Evolutionary conservation across 78 protist species (phyloP).

Genomic region (Dictyostelium firmibasis): DNA sequence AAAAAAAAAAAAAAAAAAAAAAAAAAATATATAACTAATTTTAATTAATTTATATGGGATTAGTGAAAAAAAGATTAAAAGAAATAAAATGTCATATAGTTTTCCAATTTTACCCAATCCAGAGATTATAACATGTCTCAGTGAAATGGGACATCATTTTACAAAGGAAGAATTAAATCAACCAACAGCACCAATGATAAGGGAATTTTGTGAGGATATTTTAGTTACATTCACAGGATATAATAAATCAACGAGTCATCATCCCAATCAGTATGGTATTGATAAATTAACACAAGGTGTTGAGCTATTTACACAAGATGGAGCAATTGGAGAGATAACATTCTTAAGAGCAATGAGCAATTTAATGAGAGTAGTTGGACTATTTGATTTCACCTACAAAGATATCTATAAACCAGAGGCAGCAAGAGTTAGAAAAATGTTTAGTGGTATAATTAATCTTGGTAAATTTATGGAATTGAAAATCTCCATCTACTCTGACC

Average conservation of each 20-base stretch:
- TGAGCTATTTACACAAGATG: background rate
- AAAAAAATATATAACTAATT: too few relatives aligned
- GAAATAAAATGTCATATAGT: background rate
- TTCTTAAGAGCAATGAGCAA: background rate
- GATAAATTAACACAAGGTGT: background rate
- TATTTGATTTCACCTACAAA: background rate
- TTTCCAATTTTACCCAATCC: background rate
- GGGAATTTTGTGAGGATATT: background rate
- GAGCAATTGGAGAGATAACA: background rate
- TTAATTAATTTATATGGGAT: too few relatives aligned
- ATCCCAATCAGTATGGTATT: background rate
- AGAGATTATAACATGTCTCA: background rate
- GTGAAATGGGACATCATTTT: background rate
- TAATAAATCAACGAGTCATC: background rate
- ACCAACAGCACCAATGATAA: background rate
- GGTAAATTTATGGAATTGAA: background rate
- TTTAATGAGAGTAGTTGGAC: background rate
- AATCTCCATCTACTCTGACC: background rate
- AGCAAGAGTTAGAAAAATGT: background rate
- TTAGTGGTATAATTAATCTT: background rate
- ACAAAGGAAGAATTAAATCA: background rate
- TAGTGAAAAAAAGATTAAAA: too few relatives aligned
- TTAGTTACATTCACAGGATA: background rate
- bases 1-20: background rate
- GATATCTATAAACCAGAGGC: background rate